Base-by-base conservation (phyloP, 2,329 filamentous ascomycete species). In the Colletotrichum tanaceti region DNA sequence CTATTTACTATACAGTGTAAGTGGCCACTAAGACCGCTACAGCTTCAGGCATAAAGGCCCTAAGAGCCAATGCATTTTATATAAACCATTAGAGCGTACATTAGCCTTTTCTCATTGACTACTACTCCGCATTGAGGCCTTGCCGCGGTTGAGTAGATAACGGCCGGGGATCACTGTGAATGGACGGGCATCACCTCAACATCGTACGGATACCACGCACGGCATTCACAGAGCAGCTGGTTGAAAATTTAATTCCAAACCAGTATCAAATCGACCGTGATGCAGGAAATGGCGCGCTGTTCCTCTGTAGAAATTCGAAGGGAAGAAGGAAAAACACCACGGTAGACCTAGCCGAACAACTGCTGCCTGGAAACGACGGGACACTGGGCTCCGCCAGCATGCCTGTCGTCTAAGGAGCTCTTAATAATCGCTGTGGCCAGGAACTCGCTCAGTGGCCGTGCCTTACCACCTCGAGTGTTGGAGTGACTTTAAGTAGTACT, bases 361-460 rank as follows among this genome's bases (percentile, higher is more conserved):
- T 58, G 54, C 54, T 58, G 54, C 54, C 54, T 58, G 22, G 41
- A 44, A 18, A 10, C 54, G 39, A 41, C 28, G 20, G 18, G 5
- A 39, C 32, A 39, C 20, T 39, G 14, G 50, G n/a, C 18, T 54
- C 32, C 50, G 50, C 50, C 38, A 32, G 18, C 50, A 39, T 16
- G n/a, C 32, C 32, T 14, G 11, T 54, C 35, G 22, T 18, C n/a
- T 5, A 24, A 32, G 16, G 39, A 35, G 24, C 18, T 14, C 10
- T 13, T 16, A 18, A 35, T 2, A 32, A 47, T 9, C 22, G 24
- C 43, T 43, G 13, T 28, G 24, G 11, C 24, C 11, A 14, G 20
- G 54, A 58, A 14, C 22, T 28, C 28, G 28, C 28, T n/a, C 28
- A 53, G 28, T n/a, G 18, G 28, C 49, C 28, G 49, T n/a, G 28